These are phyloP conservation scores for Peronosclerospora sorghi DNA, from an alignment of 352 stramenopile genomes.

Conservation along the genomic window DNA sequence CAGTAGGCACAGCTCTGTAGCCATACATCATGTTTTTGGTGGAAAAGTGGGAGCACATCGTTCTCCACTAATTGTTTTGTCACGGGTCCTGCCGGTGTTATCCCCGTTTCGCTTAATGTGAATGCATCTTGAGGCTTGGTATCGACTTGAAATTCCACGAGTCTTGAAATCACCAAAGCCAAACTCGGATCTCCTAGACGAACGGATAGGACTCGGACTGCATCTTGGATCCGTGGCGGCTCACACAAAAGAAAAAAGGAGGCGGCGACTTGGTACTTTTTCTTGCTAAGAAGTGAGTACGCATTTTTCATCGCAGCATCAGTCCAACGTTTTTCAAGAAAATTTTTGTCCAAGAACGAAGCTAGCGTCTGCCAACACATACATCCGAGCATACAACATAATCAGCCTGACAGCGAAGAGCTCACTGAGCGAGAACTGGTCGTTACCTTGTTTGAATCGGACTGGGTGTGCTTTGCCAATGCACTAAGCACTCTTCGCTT, in stretches of 20 bases:
- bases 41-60: slow-evolving; percentile 60
- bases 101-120: slow-evolving; percentile 40
- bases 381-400: neutral
- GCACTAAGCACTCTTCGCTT: slow-evolving; percentile 70
- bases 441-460: slow-evolving; percentile 64
- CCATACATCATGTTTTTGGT: slow-evolving; percentile 46
- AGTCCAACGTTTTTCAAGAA: slow-evolving; percentile 68
- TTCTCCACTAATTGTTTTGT: slow-evolving; percentile 52
- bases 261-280: slow-evolving; percentile 82
- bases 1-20: slow-evolving; percentile 70
- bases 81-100: slow-evolving; percentile 40
- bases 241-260: slow-evolving; percentile 91
- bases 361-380: slow-evolving; percentile 42
- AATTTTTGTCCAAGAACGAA: slow-evolving; percentile 73
- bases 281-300: slow-evolving; percentile 90
- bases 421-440: neutral
- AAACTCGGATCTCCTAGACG: slow-evolving; percentile 84
- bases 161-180: slow-evolving; percentile 80
- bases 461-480: slow-evolving; percentile 63
- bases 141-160: slow-evolving; percentile 72
- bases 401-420: neutral
- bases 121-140: slow-evolving; percentile 52
- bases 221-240: slow-evolving; percentile 87
- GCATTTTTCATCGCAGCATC: slow-evolving; percentile 90
- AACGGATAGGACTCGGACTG: slow-evolving; percentile 80